Evolutionary conservation across 305 asterid species (phyloP), one percentile per base, ranked within the genome.

Genomic region (Fraxinus albicans): DNA sequence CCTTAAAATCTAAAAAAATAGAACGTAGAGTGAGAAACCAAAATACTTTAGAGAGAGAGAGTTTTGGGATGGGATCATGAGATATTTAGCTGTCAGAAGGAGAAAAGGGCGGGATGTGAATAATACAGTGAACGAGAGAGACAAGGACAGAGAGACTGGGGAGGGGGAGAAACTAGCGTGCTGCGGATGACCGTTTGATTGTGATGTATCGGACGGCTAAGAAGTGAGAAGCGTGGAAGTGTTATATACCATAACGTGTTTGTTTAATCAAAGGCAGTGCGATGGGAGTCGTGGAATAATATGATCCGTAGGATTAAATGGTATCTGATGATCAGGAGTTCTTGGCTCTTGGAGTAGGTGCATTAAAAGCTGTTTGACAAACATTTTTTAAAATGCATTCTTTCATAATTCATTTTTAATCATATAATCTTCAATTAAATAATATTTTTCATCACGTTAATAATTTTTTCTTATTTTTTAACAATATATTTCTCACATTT

Each of bases 201-300:
- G n/a, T 1, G 13, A 73, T 4, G 60, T 35, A 93, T 93, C 96
- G 0, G 85, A 92, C 87, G 95, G 87, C 0, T 0, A 0, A 1
- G 0, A 19, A 74, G 3, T 2, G 65, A 15, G 84, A 81, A 90
- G 10, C 99, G 99, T 92, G 98, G 96, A 90, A 9, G 88, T 17
- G 38, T 90, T 91, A 10, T 21, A 87, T 90, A 93, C 98, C 97
- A 95, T 40, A 91, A 87, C 87, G 92, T 88, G 90, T 84, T 77
- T 82, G 65, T 73, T 78, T 86, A 90, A 92, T 95, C 99, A 93
- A 95, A 90, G 97, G 99, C 47, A 23, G 55, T 69, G 81, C 86
- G 33, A 40, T 8, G 2, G n/a, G 85, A 42, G 67, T 3, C 97
- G 98, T 93, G 99, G 94, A 85, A 1, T 4, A 13, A 15, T 25